A percentile compares a stretch with the other conserved stretches of the same genome.
phyloP scores from a whole-genome alignment of 2,329 filamentous ascomycete species.

The Pseudopithomyces maydicus region DNA sequence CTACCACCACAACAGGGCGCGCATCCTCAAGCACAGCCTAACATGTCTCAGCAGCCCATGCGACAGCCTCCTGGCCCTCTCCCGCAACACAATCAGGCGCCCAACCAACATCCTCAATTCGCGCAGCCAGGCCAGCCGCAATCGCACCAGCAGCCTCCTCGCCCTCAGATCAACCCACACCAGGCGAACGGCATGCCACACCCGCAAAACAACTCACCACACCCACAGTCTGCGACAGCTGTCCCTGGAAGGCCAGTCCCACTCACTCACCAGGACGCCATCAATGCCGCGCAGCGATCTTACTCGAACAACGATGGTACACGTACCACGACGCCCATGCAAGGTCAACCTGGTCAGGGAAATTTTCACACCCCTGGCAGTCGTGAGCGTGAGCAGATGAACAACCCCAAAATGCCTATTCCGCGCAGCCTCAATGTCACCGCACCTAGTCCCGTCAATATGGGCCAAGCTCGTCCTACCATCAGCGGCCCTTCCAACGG shows the following conservation, averaged over 20 bases:
- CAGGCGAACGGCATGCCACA: constrained; percentile 40
- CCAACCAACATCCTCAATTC: constrained; percentile 32
- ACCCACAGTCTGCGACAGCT: constrained; percentile 41
- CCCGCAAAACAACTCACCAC: constrained; percentile 44
- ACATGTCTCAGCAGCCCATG: constrained; percentile 25
- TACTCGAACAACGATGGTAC: constrained; percentile 43
- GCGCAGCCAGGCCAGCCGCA: constrained; percentile 37
- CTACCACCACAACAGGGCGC: constrained; percentile 10
- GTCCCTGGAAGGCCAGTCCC: constrained; percentile 42
- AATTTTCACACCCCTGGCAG: constrained; percentile 40
- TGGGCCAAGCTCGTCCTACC: constrained; percentile 78
- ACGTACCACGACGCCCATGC: constrained; percentile 42
- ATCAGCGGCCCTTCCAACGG: constrained; percentile 77
- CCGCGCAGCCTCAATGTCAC: constrained; percentile 78
- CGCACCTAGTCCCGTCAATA: constrained; percentile 73
- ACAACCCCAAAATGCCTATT: constrained; percentile 75
- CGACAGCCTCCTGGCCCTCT: constrained; percentile 34
- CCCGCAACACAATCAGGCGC: constrained; percentile 33
- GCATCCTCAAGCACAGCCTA: constrained; percentile 15
- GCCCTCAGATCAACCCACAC: constrained; percentile 44
- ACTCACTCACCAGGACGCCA: constrained; percentile 52
- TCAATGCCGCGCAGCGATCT: constrained; percentile 47
- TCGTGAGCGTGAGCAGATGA: constrained; percentile 45
- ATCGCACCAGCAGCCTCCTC: constrained; percentile 32
- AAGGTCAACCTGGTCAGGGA: constrained; percentile 25